Percentiles rank a stretch among this genome's conserved stretches.
Evolutionary conservation across 805 yeast genomes (phyloP).

Genomic region (Saturnispora halmiae): DNA sequence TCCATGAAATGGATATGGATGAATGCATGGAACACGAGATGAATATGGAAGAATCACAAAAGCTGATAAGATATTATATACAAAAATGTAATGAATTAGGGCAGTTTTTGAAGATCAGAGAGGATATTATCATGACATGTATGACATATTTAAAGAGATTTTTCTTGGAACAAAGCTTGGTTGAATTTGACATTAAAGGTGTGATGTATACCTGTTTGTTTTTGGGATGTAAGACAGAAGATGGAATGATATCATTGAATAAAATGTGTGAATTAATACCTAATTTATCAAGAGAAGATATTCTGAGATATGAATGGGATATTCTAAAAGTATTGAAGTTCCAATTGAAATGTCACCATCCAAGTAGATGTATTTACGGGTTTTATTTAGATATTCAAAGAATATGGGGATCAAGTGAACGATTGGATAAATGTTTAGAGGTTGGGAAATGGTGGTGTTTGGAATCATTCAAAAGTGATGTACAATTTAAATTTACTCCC

Average conservation of each 20-base stretch:
- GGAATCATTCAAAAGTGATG: constrained; percentile 46
- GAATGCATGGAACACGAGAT: constrained; percentile 34
- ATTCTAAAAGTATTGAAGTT: constrained; percentile 68
- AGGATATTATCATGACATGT: constrained; percentile 85
- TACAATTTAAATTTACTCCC: constrained; percentile 71
- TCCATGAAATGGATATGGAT: constrained; percentile 15
- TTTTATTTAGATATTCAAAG: constrained; percentile 83
- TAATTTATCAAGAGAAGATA: constrained; percentile 54
- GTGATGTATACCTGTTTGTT: constrained; percentile 75
- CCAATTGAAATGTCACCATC: constrained; percentile 80
- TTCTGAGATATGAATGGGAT: constrained; percentile 71
- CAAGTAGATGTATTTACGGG: constrained; percentile 85
- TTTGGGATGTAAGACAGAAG: constrained; percentile 88
- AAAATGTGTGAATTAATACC: constrained; percentile 65
- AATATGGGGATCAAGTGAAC: constrained; percentile 52
- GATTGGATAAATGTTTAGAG: constrained; percentile 64
- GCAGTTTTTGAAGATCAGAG: constrained; percentile 67
- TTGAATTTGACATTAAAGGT: constrained; percentile 82
- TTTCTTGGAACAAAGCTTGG: constrained; percentile 68
- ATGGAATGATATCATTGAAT: constrained; percentile 77
- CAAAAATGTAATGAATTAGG: constrained; percentile 64
- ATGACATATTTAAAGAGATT: constrained; percentile 73
- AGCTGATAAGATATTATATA: constrained; percentile 61
- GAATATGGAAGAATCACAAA: constrained; percentile 59
- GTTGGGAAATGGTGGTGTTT: constrained; percentile 55